phyloP scores from a whole-genome alignment of 306 rosid genomes.

The Rubus parviflorus region DNA sequence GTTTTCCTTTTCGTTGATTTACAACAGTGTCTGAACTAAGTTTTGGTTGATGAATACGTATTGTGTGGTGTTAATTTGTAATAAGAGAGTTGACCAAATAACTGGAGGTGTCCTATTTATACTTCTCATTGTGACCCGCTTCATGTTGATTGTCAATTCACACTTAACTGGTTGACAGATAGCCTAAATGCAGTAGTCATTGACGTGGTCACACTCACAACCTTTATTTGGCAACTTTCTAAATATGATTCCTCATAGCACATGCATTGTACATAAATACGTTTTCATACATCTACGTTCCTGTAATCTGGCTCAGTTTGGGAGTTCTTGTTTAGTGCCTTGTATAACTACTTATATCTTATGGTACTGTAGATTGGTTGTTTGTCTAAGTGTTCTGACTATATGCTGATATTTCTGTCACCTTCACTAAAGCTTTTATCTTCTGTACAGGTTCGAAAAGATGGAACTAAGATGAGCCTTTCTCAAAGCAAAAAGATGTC shows the following conservation, averaged over 20 bases:
- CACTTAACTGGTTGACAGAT: not conserved
- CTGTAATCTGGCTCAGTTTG: not conserved
- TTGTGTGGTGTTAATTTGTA: too few species aligned
- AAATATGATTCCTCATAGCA: not conserved
- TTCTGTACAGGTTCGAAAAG: conserved; percentile 65
- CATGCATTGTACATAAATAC: not conserved
- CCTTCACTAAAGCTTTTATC: conserved; percentile 18
- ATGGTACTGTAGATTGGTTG: not conserved
- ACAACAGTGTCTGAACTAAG: conserved; percentile 9
- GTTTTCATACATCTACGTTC: not conserved
- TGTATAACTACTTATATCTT: conserved; percentile 13
- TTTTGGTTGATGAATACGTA: conserved; percentile 11
- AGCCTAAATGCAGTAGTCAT: not conserved
- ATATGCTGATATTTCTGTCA: conserved; percentile 6
- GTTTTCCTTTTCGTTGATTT: conserved; percentile 4
- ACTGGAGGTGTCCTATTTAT: not conserved
- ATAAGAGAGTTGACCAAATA: not conserved
- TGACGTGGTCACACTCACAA: not conserved
- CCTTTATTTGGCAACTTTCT: not conserved
- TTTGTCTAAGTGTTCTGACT: not conserved
- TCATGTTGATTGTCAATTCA: not conserved
- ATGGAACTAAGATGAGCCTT: conserved; percentile 97
- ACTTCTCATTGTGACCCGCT: not conserved
- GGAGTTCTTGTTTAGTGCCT: not conserved
- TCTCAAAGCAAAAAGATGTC: conserved; percentile 92